Evolutionary conservation across 106 monocot genomes (phyloP).

Genomic region (Platanthera zijinensis): DNA sequence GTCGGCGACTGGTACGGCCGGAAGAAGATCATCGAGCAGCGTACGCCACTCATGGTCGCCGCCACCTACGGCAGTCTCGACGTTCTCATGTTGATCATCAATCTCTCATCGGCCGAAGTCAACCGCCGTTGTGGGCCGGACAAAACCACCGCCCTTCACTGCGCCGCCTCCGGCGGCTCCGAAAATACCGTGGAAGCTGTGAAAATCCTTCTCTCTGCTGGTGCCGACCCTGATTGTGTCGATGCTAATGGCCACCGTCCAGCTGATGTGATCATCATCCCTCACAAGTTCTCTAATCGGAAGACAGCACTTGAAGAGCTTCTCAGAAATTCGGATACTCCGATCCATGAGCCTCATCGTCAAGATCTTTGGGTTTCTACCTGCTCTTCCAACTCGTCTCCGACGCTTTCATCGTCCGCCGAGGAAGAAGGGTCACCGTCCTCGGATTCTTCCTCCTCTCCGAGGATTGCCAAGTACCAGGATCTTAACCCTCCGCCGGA

Average conservation of each 20-base stretch:
- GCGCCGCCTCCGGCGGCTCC: constrained; percentile 66
- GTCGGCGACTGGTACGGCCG: constrained; percentile 65
- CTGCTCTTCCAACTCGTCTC: constrained; percentile 26
- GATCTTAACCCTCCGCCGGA: constrained; percentile 4
- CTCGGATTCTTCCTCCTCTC: constrained; percentile 29
- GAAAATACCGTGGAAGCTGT: constrained; percentile 34
- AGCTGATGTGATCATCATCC: constrained; percentile 44
- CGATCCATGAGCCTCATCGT: not conserved
- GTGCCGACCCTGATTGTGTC: constrained; percentile 29
- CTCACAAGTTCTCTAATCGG: constrained; percentile 23
- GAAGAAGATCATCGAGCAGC: constrained; percentile 35
- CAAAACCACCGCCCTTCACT: constrained; percentile 66
- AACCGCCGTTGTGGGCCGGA: constrained; percentile 48
- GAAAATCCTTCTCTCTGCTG: constrained; percentile 39
- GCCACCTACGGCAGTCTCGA: constrained; percentile 65
- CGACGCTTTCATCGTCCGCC: constrained; percentile 24
- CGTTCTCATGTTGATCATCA: constrained; percentile 34
- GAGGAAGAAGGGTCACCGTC: constrained; percentile 43
- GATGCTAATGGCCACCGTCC: constrained; percentile 40
- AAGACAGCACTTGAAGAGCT: constrained; percentile 22
- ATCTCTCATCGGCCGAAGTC: constrained; percentile 27
- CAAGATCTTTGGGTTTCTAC: constrained; percentile 25
- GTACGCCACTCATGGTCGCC: constrained; percentile 78
- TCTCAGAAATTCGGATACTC: not conserved
- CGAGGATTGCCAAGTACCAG: constrained; percentile 8